Evolutionary conservation across 345 rosid genomes (phyloP), one percentile per base, ranked within the genome.

Genomic region (Citrus australasica): DNA sequence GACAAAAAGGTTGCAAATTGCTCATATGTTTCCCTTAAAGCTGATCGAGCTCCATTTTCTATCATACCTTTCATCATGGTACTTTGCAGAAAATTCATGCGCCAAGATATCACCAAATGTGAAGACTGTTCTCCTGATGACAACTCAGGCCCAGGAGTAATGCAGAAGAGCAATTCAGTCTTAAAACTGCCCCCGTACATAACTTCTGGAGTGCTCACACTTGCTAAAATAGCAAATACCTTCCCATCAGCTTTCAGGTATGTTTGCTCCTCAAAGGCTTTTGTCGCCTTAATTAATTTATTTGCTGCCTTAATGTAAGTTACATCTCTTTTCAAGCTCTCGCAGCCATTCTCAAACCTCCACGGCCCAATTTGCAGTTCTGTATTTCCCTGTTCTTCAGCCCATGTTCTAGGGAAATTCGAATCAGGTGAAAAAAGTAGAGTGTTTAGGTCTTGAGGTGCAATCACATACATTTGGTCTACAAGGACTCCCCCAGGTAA

Each of bases 11-110:
- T 78, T 7, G 88, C 87, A 83, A 83, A 92, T 77, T 84, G 92
- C 81, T 90, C 99, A 64, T 84, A 93, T 77, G 89, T 93, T 27
- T 95, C 98, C 87, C 85, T 95, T 58, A 95, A 67, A 81, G 97
- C 99, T 81, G 85, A 89, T 22, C 96, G 86, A 53, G 97, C 95
- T 67, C 98, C 99, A 79, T 89, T 92, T 82, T 95, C 98, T 81
- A 93, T 95, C 97, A 95, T 92, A 48, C 98, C 85, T 88, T 83
- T 92, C 94, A 95, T 93, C 95, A 92, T 93, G 51, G 97, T 89
- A 84, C 93, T 91, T 87, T 95, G 99, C 79, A 92, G 78, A 82
- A 93, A 95, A 83, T 93, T 95, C 86, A 88, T 82, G 56, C 94
- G 82, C 99, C 98, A 96, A 0, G 99, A 96, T 76, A 96, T 75